phyloP scores from a whole-genome alignment of 1,284 basidiomycete species.

The Ustilago esculenta region DNA sequence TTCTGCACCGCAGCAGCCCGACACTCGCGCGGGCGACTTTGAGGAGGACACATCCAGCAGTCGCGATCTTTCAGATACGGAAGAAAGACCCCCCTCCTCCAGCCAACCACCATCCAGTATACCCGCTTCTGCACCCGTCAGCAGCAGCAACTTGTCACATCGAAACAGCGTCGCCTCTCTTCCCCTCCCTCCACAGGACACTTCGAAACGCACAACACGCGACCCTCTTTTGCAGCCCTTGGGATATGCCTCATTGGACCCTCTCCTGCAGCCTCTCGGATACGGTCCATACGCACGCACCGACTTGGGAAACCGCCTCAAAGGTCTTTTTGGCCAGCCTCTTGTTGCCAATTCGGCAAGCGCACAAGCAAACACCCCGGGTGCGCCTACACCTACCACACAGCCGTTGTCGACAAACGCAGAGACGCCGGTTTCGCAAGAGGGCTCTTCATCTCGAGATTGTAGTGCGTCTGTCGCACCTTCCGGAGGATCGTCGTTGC shows the following conservation, averaged over 20 bases:
- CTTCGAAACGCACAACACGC: constrained; percentile 11
- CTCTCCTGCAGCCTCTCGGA: too few relatives aligned
- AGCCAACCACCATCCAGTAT: background rate
- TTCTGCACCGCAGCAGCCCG: background rate
- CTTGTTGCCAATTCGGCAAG: constrained; percentile 16
- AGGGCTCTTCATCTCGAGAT: background rate
- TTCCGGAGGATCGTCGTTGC: background rate
- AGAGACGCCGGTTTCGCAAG: background rate
- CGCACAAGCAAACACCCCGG: background rate
- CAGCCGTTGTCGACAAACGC: too few relatives aligned
- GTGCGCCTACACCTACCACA: too few relatives aligned
- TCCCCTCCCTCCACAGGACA: background rate
- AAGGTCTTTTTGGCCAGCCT: constrained; percentile 46
- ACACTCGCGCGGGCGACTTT: constrained; percentile 32
- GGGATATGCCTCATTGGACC: background rate
- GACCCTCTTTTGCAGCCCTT: constrained; percentile 36
- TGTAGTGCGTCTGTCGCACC: constrained; percentile 1
- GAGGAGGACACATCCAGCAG: constrained; percentile 49
- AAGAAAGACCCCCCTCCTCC: background rate
- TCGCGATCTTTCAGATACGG: constrained; percentile 31
- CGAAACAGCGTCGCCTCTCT: background rate
- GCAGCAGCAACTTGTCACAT: background rate
- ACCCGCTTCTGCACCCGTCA: background rate
- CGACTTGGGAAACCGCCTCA: constrained; percentile 36
- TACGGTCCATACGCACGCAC: constrained; percentile 18